Conservation (phyloP, 1,139 yeast species). For the Yamadazyma diddensiae region DNA sequence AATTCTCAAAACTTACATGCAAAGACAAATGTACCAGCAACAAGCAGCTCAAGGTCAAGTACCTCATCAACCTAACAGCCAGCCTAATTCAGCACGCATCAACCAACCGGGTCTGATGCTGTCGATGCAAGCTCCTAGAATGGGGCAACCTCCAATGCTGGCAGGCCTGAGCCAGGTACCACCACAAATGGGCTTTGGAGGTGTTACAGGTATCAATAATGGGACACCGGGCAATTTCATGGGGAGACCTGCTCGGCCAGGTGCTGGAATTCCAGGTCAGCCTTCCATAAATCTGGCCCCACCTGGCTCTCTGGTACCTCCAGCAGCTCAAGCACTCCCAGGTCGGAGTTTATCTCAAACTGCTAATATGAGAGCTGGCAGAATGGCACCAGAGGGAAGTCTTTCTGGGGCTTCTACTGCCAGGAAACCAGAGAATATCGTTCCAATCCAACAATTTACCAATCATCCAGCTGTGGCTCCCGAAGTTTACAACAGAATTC, state of each 20-base stretch:
- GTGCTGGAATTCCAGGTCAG: too few relatives aligned
- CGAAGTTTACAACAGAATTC: constrained; percentile 21
- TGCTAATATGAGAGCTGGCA: background rate
- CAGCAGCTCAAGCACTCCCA: background rate
- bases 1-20: constrained; percentile 35
- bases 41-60: constrained; percentile 4
- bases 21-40: constrained; percentile 29
- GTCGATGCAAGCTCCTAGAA: too few relatives aligned
- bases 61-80: constrained; percentile 5
- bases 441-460: constrained; percentile 7
- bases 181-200: too few relatives aligned
- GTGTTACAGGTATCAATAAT: too few relatives aligned
- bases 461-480: constrained; percentile 17
- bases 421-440: constrained; percentile 1
- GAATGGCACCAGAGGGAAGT: background rate
- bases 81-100: too few relatives aligned
- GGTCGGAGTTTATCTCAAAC: background rate
- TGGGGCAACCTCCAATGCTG: too few relatives aligned
- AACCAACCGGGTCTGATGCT: too few relatives aligned
- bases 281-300: too few relatives aligned
- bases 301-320: too few relatives aligned
- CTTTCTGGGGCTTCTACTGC: background rate
- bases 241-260: too few relatives aligned
- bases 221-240: too few relatives aligned
- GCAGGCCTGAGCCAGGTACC: too few relatives aligned